Evolutionary conservation across 208 protist species (phyloP), one percentile per base, ranked within the genome.

Genomic region (Balamuthia mandrillaris): DNA sequence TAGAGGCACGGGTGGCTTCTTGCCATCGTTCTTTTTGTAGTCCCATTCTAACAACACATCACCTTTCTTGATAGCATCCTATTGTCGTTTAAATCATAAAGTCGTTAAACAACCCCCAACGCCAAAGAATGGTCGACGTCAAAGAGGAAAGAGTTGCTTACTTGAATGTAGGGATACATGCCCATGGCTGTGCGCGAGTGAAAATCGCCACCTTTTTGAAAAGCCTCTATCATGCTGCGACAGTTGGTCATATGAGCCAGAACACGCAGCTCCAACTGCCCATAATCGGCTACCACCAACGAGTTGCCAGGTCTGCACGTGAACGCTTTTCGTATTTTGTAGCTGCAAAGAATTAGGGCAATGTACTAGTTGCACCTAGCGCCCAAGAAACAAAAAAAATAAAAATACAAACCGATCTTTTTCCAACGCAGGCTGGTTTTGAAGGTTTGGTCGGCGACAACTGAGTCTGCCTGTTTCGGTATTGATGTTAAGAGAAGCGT

Each of bases 371-470:
- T 9, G 1, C 12, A 2, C n/a, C 41, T 27, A 7, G 35, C 35
- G 49, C 12, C 29, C 10, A 65, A 61, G 27, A n/a, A 0, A n/a
- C n/a, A n/a, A n/a, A n/a, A n/a, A n/a, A n/a, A 14, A 44, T 9
- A 18, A 12, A 33, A 79, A 56, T 58, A 10, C 54, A 42, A 87
- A 94, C 58, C 56, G 21, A 58, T 93, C 92, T 58, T 95, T 95
- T 56, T 95, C 93, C 12, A 94, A 63, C 16, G 93, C 91, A 1
- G 93, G 93, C 85, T 95, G 93, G 85, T 95, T 95, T 74, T 95
- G 93, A 14, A 95, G 88, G 86, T 95, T 95, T 16, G 90, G 91
- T 12, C 65, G 35, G 7, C 87, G 61, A 14, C 86, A 88, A 16
- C 90, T 92, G 7, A 94, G 85, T 12, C 91, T 74, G 29, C 91